Conservation (phyloP, 805 yeast genomes). For the Starmera amethionina region DNA sequence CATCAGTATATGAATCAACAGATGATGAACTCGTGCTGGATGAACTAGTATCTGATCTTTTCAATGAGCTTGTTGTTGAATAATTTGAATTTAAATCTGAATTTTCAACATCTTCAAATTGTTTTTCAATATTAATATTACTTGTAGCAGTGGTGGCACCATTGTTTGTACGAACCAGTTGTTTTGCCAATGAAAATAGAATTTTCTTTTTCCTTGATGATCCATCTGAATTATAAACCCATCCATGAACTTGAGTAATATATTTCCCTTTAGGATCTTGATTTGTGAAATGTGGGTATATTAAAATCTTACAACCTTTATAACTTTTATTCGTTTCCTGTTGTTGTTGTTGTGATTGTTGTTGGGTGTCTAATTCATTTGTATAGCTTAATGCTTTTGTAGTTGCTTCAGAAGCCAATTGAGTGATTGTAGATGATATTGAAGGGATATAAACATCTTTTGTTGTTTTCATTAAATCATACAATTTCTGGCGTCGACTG, state of each 20-base stretch:
- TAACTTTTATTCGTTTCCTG: slow-evolving; percentile 25
- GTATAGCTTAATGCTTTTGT: slow-evolving; percentile 13
- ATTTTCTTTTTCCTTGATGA: slow-evolving; percentile 63
- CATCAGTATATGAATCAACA: slow-evolving; percentile 26
- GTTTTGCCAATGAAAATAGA: slow-evolving; percentile 58
- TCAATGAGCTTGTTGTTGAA: slow-evolving; percentile 8
- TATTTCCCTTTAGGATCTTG: slow-evolving; percentile 21
- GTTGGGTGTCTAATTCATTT: slow-evolving; percentile 3
- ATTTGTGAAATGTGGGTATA: slow-evolving; percentile 50
- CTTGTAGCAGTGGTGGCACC: slow-evolving; percentile 16
- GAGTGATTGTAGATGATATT: slow-evolving; percentile 36
- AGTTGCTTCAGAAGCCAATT: slow-evolving; percentile 35
- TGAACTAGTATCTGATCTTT: slow-evolving; percentile 1
- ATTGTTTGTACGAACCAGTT: slow-evolving; percentile 38
- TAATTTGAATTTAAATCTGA: slow-evolving; percentile 2
- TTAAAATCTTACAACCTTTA: slow-evolving; percentile 46
- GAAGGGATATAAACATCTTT: slow-evolving; percentile 49
- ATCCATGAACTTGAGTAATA: slow-evolving; percentile 61
- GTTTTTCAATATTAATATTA: slow-evolving; percentile 24
- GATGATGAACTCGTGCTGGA: slow-evolving; percentile 1
- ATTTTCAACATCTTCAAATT: slow-evolving; percentile 20
- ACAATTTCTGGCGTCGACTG: slow-evolving; percentile 32
- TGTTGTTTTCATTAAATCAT: slow-evolving; percentile 44
- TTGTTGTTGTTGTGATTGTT: slow-evolving; percentile 12
- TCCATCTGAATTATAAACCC: slow-evolving; percentile 58